These are phyloP conservation scores for Lagerstroemia fauriei DNA, from an alignment of 441 rosid species.

Conservation along the genomic window DNA sequence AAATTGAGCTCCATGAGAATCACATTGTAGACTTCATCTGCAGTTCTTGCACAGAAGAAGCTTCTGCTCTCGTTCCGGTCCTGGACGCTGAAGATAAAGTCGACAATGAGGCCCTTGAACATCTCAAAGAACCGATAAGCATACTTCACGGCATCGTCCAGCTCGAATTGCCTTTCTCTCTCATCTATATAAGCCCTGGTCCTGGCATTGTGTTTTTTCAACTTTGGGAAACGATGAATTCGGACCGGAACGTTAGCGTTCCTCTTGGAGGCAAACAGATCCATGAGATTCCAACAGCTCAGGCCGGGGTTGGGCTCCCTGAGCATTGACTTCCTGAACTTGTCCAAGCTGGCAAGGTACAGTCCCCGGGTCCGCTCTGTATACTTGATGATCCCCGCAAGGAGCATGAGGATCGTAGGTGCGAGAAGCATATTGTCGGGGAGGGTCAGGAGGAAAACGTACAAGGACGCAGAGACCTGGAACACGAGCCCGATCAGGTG, in stretches of 20 bases:
- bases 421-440: not conserved
- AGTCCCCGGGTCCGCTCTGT: not conserved
- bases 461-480: not conserved
- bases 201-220: not conserved
- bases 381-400: conserved; percentile 5
- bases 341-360: not conserved
- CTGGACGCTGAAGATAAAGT: conserved; percentile 3
- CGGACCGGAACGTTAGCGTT: not conserved
- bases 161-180: no score
- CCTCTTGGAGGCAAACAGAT: not conserved
- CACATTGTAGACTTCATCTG: conserved; percentile 11
- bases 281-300: not conserved
- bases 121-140: conserved; percentile 1
- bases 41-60: not conserved
- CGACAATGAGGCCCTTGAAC: conserved; percentile 14
- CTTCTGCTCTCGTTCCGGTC: not conserved
- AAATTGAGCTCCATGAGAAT: conserved; percentile 9
- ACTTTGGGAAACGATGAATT: not conserved
- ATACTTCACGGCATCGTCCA: not conserved
- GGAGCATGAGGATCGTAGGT: not conserved
- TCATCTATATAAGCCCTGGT: not conserved
- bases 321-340: conserved; percentile 7
- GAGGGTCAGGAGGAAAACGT: not conserved
- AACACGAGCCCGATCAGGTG: conserved; percentile 10
- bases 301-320: not conserved